Evolutionary conservation across 2,329 filamentous ascomycete genomes (phyloP), one percentile per base, ranked within the genome.

Genomic region (Colletotrichum plurivorum): DNA sequence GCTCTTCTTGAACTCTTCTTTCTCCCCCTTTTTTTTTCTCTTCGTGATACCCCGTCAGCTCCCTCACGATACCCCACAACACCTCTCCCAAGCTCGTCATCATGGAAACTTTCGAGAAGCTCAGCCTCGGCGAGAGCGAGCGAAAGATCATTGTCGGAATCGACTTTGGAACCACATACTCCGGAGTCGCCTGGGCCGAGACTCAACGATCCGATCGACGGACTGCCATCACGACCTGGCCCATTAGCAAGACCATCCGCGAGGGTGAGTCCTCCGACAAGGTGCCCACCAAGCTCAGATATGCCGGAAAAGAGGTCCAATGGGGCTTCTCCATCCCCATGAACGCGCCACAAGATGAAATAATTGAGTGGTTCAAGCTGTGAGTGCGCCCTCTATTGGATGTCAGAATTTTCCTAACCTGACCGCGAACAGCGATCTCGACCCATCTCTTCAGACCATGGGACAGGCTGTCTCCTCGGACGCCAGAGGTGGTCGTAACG

Each of bases 101-200:
- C 41, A 81, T 82, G 79, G 79, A 81, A 16, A 27, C 9, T 20
- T 79, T 81, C 43, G 78, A 80, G 45, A 77, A 76, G 58, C 74
- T 81, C 56, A 74, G 74, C 31, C 72, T 77, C 48, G 73, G 70
- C 27, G 78, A 80, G 25, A 73, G 71, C 27, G 78, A 80, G 25
- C 79, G 81, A 72, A 84, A 80, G 74, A 83, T 87, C 69, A 80
- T 88, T 59, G 80, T 87, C 70, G 86, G 84, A 20, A 84, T 88
- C 67, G 86, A 88, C 73, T 88, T 88, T 72, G 86, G 87, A 27
- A 88, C 86, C 13, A 89, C 87, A 5, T 88, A 85, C 73, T 87
- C 85, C 15, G 86, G 85, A 36, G 79, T 88, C n/a, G 84, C 84
- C 36, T 88, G 84, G 84, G 83, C 82, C 49, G 80, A 85, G 67